Evolutionary conservation across 208 protist species (phyloP).

Genomic region (Endotrypanum monterogeii): DNA sequence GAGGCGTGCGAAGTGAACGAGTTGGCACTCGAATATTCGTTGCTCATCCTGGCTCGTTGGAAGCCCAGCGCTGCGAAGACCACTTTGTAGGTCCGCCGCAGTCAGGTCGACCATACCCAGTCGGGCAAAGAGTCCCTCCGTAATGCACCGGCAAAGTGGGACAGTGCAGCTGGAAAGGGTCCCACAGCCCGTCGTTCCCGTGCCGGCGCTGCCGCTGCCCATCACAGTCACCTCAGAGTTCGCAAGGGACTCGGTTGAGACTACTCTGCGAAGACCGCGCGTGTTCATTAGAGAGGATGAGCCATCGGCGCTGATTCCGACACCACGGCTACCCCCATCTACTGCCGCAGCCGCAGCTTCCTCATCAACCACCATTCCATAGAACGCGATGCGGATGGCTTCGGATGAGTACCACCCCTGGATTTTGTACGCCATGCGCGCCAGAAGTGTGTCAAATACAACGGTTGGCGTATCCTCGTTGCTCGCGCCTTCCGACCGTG

Average conservation of each 20-base stretch:
- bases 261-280: slow-evolving; percentile 13
- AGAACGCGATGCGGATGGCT: slow-evolving; percentile 64
- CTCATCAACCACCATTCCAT: slow-evolving; percentile 45
- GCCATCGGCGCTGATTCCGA: neutral
- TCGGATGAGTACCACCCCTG: slow-evolving; percentile 72
- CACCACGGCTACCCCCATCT: slow-evolving; percentile 12
- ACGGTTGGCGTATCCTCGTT: slow-evolving; percentile 31
- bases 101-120: slow-evolving; percentile 55
- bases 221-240: slow-evolving; percentile 17
- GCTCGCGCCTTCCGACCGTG: slow-evolving; percentile 4
- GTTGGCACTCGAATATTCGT: slow-evolving; percentile 24
- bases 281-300: neutral
- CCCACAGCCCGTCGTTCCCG: slow-evolving; percentile 7
- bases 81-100: slow-evolving; percentile 33
- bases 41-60: slow-evolving; percentile 28
- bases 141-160: slow-evolving; percentile 44
- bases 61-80: slow-evolving; percentile 39
- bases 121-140: slow-evolving; percentile 50
- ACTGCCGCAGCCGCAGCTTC: slow-evolving; percentile 14
- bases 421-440: slow-evolving; percentile 74
- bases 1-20: slow-evolving; percentile 35
- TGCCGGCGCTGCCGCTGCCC: slow-evolving; percentile 12
- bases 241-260: slow-evolving; percentile 25
- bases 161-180: slow-evolving; percentile 31
- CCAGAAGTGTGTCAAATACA: slow-evolving; percentile 71